Evolutionary conservation across 352 stramenopile species (phyloP), one percentile per base, ranked within the genome.

Genomic region (Thalassiosira livingstoniorum): DNA sequence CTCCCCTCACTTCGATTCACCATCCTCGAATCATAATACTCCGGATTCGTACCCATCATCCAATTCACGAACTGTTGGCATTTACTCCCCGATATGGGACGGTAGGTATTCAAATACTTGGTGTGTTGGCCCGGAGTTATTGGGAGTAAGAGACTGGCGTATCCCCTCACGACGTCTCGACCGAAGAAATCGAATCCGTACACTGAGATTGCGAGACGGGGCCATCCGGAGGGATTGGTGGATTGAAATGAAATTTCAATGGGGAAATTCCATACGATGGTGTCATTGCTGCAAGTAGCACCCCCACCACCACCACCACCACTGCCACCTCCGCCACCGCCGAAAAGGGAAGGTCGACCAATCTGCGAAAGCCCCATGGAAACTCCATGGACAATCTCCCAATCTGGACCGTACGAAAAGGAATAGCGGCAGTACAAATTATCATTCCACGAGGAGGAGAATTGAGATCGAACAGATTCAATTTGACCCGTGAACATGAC

Each of bases 161-260:
- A 99, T 32, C 97, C 97, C 47, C 91, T 87, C 11, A 98, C 83
- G 47, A 98, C 92, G 73, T 98, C 96, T 18, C 96, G 87, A 2
- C 96, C 96, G 7, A 98, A 61, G 13, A 88, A 91, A 80, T 99
- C 97, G 47, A 98, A 91, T 43, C 94, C 78, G 77, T 93, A 94
- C 27, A 97, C 87, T 73, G 92, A 97, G 13, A 98, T 81, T 5
- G 97, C 95, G 15, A 99, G 84, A 10, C 96, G 89, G 32, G 97
- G 97, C 97, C 97, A 99, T 4, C 97, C 97, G 75, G 96, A 97
- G 5, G 96, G 94, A 75, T 98, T 98, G 0, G 96, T 98, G 42
- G 92, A 97, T 85, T 96, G 97, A 88, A 98, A 98, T n/a, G 96
- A 96, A 11, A 98, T 93, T 77, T 98, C 96, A 53, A 99, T 95